Evolutionary conservation across 805 yeast genomes (phyloP).

Genomic region (Ogataea siamensis): DNA sequence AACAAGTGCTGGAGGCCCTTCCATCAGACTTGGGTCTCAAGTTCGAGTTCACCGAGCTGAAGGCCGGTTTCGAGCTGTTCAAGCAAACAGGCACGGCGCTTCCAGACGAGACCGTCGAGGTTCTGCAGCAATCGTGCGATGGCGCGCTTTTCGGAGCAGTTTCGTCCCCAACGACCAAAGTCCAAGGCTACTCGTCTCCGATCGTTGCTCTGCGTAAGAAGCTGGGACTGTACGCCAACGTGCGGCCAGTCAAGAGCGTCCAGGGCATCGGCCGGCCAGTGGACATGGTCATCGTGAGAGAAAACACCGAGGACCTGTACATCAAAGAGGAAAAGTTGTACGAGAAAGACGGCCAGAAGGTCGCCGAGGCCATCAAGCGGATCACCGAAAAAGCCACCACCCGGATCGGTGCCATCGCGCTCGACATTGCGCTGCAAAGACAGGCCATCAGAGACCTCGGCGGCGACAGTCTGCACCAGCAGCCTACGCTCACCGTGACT

Average conservation of each 20-base stretch:
- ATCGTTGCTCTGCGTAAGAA: constrained; percentile 98
- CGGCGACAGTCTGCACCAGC: constrained; percentile 47
- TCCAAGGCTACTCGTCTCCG: constrained; percentile 96
- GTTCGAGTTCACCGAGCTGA: constrained; percentile 82
- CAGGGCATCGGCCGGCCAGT: constrained; percentile 83
- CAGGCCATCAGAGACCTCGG: constrained; percentile 70
- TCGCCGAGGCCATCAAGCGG: constrained; percentile 97
- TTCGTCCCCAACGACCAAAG: constrained; percentile 90
- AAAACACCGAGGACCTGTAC: constrained; percentile 96
- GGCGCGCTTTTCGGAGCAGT: constrained; percentile 99
- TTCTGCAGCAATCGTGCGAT: constrained; percentile 78
- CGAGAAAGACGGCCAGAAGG: constrained; percentile 77
- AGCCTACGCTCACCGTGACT: constrained; percentile 81
- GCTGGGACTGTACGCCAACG: constrained; percentile 92
- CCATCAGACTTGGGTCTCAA: constrained; percentile 72
- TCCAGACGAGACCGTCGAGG: constrained; percentile 86
- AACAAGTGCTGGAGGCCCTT: constrained; percentile 77
- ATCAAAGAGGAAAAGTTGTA: constrained; percentile 87
- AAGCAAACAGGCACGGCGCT: constrained; percentile 93
- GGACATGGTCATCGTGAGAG: constrained; percentile 97
- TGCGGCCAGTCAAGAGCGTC: constrained; percentile 95
- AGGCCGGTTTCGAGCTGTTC: constrained; percentile 94
- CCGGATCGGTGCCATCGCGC: constrained; percentile 86
- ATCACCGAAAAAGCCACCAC: constrained; percentile 84
- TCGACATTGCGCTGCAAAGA: constrained; percentile 90